Evolutionary conservation across 1,139 yeast genomes (phyloP).

Genomic region (Ogataea hybrid): DNA sequence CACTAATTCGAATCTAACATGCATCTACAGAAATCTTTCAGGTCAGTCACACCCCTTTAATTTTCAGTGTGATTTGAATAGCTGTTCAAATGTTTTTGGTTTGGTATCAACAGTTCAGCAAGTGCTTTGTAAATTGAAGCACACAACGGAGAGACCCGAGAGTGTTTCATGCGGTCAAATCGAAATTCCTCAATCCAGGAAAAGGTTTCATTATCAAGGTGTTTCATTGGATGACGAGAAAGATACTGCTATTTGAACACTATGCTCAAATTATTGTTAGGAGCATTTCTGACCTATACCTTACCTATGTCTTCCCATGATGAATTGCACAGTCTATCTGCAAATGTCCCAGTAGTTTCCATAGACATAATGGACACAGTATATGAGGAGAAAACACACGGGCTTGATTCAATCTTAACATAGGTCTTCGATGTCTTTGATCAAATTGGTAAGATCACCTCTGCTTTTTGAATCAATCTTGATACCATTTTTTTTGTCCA

Average conservation of each 20-base stretch:
- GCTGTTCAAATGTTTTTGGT: conserved; percentile 7
- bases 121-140: conserved; percentile 42
- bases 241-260: conserved; percentile 78
- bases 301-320: conserved; percentile 49
- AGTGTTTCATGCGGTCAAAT: conserved; percentile 60
- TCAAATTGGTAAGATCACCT: conserved; percentile 27
- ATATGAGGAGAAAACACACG: background rate
- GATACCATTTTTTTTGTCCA: no score
- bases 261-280: conserved; percentile 75
- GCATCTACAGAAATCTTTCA: conserved; percentile 65
- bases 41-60: conserved; percentile 68
- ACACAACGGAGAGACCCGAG: conserved; percentile 41
- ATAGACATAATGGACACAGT: no score
- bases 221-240: conserved; percentile 36
- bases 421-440: conserved; percentile 22
- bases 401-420: no score
- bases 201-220: conserved; percentile 44
- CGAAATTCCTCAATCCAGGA: conserved; percentile 72
- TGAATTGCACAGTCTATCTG: conserved; percentile 30
- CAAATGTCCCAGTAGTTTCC: conserved; percentile 20
- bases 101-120: conserved; percentile 14
- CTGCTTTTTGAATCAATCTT: no score
- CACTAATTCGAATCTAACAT: conserved; percentile 47
- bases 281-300: conserved; percentile 77
- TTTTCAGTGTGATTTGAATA: conserved; percentile 54